Percentiles rank a stretch among this genome's conserved stretches.
Conservation (phyloP, 2,329 filamentous ascomycete species). For the Thelonectria discophora region DNA sequence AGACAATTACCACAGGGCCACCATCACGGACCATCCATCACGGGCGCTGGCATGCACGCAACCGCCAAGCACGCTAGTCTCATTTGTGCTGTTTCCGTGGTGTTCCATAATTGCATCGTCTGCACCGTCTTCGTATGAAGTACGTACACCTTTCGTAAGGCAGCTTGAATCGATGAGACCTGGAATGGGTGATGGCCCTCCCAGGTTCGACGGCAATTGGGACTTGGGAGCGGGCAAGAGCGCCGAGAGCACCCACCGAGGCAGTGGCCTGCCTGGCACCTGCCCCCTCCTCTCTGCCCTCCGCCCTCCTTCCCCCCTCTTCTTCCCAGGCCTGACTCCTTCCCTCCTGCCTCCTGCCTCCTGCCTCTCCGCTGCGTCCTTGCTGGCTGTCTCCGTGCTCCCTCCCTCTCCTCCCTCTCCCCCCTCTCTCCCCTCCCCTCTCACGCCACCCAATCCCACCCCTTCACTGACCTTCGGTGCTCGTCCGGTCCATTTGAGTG, state of each 20-base stretch:
- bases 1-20: constrained; percentile 8
- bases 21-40: constrained; percentile 23
- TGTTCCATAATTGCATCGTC: constrained; percentile 24
- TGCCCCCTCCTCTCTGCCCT: constrained; percentile 19
- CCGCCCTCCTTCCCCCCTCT: constrained; percentile 5
- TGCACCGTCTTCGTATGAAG: neutral
- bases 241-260: neutral
- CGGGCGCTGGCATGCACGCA: constrained; percentile 30
- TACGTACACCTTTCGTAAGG: constrained; percentile 4
- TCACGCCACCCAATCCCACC: constrained; percentile 30
- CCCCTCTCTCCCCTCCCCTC: constrained; percentile 2
- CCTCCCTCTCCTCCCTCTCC: neutral
- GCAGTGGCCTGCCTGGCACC: neutral
- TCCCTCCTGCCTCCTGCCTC: neutral
- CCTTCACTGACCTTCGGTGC: constrained; percentile 23
- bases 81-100: constrained; percentile 25
- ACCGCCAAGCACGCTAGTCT: constrained; percentile 24
- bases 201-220: constrained; percentile 4
- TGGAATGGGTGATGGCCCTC: constrained; percentile 1
- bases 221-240: constrained; percentile 1
- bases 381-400: too few species aligned
- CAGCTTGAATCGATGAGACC: neutral
- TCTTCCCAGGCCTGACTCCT: neutral
- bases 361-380: too few species aligned
- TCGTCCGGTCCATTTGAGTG: constrained; percentile 4